These are phyloP conservation scores for Eimeria necatrix DNA, from an alignment of 169 alveolate species.

Conservation along the genomic window DNA sequence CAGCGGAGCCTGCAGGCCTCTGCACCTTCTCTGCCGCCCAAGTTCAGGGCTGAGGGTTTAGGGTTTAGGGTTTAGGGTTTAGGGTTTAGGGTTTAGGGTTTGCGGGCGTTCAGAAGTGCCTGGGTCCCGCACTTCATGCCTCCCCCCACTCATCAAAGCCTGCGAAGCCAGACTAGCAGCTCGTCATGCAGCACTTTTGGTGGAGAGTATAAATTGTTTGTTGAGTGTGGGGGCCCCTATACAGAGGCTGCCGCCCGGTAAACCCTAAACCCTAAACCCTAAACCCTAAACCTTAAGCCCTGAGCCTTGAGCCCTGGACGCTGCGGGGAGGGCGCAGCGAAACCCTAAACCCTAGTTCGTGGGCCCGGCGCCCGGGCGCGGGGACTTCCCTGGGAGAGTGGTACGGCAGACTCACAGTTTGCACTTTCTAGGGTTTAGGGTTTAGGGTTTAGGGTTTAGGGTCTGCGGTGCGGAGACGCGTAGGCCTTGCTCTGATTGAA, in stretches of 20 bases:
- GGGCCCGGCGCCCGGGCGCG: background rate
- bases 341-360: background rate
- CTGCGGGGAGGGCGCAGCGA: too few species aligned
- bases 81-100: slow-evolving; percentile 47
- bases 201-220: slow-evolving; percentile 53
- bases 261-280: slow-evolving; percentile 37
- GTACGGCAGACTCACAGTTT: background rate
- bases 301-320: background rate
- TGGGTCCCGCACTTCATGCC: slow-evolving; percentile 40
- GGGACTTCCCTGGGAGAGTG: background rate
- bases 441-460: slow-evolving; percentile 45
- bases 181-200: background rate
- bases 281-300: slow-evolving; percentile 10
- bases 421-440: background rate
- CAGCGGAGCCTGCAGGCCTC: too few species aligned
- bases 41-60: too few species aligned
- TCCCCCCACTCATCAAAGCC: slow-evolving; percentile 19
- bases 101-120: slow-evolving; percentile 55
- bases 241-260: slow-evolving; percentile 42
- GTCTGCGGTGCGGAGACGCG: background rate
- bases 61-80: slow-evolving; percentile 22
- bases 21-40: too few species aligned
- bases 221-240: background rate
- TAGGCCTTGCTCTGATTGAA: slow-evolving; percentile 18
- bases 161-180: slow-evolving; percentile 37